phyloP scores from a whole-genome alignment of 352 stramenopile genomes.

The Globisporangium parvum region DNA sequence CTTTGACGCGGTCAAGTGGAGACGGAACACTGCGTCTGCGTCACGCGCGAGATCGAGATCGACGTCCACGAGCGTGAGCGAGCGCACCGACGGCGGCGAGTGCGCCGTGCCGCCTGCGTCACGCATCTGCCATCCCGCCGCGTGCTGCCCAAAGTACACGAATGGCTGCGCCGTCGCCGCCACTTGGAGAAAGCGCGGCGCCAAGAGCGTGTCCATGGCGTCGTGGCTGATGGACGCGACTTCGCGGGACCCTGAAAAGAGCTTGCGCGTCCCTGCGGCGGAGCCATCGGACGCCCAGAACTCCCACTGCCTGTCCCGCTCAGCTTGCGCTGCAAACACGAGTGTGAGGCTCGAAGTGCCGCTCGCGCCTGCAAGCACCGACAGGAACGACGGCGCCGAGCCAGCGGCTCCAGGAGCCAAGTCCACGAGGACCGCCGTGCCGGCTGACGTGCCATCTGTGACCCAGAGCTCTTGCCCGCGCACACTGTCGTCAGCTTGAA shows the following conservation, averaged over 20 bases:
- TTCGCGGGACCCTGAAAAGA: conserved; percentile 31
- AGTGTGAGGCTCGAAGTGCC: conserved; percentile 1
- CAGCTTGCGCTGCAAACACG: conserved; percentile 32
- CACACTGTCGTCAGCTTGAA: conserved; percentile 77
- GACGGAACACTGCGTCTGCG: conserved; percentile 6
- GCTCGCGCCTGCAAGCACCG: conserved; percentile 12
- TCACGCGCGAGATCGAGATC: background rate
- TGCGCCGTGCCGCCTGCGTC: background rate
- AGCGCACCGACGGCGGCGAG: background rate
- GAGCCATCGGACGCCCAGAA: conserved; percentile 65
- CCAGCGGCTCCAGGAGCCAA: conserved; percentile 35
- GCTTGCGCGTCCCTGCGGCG: conserved; percentile 20
- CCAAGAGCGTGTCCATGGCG: conserved; percentile 22
- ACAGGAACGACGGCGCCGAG: conserved; percentile 37
- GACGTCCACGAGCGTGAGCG: background rate
- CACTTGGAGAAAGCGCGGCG: conserved; percentile 8
- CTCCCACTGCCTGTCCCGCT: conserved; percentile 23
- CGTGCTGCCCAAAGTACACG: conserved; percentile 19
- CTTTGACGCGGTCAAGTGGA: conserved; percentile 31
- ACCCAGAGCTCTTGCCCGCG: conserved; percentile 77
- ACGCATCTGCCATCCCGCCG: background rate
- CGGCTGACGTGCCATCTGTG: conserved; percentile 42
- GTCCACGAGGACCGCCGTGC: conserved; percentile 56
- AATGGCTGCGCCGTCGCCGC: conserved; percentile 11
- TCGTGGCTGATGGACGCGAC: conserved; percentile 21